phyloP scores from a whole-genome alignment of 495 filamentous ascomycete genomes.

The Apodospora peruviana region DNA sequence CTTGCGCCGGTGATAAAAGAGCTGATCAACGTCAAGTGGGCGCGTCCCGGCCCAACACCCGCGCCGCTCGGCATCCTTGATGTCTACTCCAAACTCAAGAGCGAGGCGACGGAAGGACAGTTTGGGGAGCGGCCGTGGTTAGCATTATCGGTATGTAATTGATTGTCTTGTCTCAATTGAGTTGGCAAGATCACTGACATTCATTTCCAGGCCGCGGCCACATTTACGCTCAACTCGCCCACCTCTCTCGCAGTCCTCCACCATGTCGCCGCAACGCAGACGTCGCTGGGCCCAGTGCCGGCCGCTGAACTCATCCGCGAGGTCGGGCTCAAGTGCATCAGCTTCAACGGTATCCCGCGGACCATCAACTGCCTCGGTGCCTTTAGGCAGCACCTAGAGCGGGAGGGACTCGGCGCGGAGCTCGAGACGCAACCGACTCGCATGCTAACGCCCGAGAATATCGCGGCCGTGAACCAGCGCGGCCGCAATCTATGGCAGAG shows the following conservation, averaged over 20 bases:
- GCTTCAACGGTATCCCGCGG: conserved; percentile 77
- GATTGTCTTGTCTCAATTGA: background rate
- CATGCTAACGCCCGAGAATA: conserved; percentile 39
- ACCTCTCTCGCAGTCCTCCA: conserved; percentile 33
- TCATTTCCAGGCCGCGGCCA: conserved; percentile 25
- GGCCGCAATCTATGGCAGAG: conserved; percentile 63
- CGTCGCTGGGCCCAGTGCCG: conserved; percentile 34
- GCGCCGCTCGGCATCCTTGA: conserved; percentile 55
- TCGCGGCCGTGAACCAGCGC: conserved; percentile 45
- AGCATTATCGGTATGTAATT: conserved; percentile 47
- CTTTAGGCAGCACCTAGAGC: conserved; percentile 49
- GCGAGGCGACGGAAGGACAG: conserved; percentile 45
- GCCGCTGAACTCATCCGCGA: conserved; percentile 73
- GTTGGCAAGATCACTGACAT: background rate
- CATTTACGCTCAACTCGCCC: conserved; percentile 33
- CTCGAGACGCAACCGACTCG: conserved; percentile 49
- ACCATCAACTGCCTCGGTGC: conserved; percentile 71
- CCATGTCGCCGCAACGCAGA: conserved; percentile 38
- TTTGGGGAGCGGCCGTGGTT: conserved; percentile 60
- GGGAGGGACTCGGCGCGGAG: conserved; percentile 16
- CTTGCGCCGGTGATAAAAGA: conserved; percentile 62
- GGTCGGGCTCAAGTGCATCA: conserved; percentile 75
- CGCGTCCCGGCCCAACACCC: conserved; percentile 60
- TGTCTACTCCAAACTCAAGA: conserved; percentile 55
- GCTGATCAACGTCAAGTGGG: conserved; percentile 62